These are phyloP conservation scores for Claviceps maximensis DNA, from an alignment of 2,329 filamentous ascomycete species.

Conservation along the genomic window DNA sequence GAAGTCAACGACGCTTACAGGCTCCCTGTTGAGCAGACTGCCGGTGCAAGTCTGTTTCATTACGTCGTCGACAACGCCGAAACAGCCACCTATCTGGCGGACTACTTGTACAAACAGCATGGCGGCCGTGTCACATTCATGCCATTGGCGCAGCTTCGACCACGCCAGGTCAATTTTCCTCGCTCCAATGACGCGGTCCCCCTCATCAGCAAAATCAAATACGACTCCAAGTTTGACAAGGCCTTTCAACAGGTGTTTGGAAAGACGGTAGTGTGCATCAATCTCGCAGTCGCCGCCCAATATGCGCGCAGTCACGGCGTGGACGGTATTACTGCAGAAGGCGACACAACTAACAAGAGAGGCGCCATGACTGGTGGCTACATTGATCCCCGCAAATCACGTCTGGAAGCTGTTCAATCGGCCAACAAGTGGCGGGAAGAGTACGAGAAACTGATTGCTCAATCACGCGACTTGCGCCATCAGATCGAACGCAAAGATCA, in stretches of 20 bases:
- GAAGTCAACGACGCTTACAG: slow-evolving; percentile 75
- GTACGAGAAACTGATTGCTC: slow-evolving; percentile 52
- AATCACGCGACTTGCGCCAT: slow-evolving; percentile 51
- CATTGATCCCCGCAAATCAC: slow-evolving; percentile 73
- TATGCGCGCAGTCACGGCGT: slow-evolving; percentile 87
- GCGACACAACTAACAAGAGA: slow-evolving; percentile 88
- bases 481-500: slow-evolving; percentile 74
- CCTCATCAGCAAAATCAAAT: slow-evolving; percentile 73
- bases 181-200: slow-evolving; percentile 78
- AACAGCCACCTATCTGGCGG: slow-evolving; percentile 70
- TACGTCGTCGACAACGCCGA: slow-evolving; percentile 89
- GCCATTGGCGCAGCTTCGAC: slow-evolving; percentile 70
- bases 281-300: slow-evolving; percentile 72
- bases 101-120: slow-evolving; percentile 63
- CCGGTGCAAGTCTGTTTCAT: slow-evolving; percentile 85
- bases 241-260: slow-evolving; percentile 94
- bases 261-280: slow-evolving; percentile 87
- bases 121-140: slow-evolving; percentile 89
- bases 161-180: slow-evolving; percentile 61
- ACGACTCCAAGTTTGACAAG: slow-evolving; percentile 61
- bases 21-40: slow-evolving; percentile 82
- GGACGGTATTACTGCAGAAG: slow-evolving; percentile 86
- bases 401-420: slow-evolving; percentile 69
- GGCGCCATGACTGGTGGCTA: slow-evolving; percentile 93
- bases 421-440: slow-evolving; percentile 64